phyloP scores from a whole-genome alignment of 2,329 filamentous ascomycete species.

The Colletotrichum simmondsii region DNA sequence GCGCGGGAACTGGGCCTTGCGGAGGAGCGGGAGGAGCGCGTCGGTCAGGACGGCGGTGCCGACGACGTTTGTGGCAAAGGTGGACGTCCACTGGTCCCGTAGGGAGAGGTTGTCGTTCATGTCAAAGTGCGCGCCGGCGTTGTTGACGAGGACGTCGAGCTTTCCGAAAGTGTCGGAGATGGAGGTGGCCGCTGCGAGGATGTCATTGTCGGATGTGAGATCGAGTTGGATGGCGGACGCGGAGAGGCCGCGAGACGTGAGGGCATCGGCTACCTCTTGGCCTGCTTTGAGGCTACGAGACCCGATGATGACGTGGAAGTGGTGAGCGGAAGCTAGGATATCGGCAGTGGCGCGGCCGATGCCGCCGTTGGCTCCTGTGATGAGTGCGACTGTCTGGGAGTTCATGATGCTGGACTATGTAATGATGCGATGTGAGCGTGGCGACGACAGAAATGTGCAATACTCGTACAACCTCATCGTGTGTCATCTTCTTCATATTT shows the following conservation, averaged over 20 bases:
- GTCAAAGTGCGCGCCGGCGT: background rate
- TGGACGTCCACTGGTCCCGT: background rate
- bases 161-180: background rate
- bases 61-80: background rate
- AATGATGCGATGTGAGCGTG: background rate
- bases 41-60: background rate
- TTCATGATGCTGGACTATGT: background rate
- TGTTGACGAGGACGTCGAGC: background rate
- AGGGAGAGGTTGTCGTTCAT: background rate
- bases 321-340: background rate
- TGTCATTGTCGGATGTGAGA: background rate
- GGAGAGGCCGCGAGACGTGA: background rate
- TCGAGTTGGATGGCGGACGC: background rate
- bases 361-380: background rate
- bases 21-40: background rate
- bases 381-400: background rate
- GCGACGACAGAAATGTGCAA: background rate
- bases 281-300: background rate
- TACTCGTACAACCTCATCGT: background rate
- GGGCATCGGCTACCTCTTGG: background rate
- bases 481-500: background rate
- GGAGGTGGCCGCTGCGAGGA: background rate
- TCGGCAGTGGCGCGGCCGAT: background rate
- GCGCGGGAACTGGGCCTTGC: background rate
- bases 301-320: background rate